These are phyloP conservation scores for Chamaenerion angustifolium DNA, from an alignment of 345 rosid genomes.

Conservation along the genomic window DNA sequence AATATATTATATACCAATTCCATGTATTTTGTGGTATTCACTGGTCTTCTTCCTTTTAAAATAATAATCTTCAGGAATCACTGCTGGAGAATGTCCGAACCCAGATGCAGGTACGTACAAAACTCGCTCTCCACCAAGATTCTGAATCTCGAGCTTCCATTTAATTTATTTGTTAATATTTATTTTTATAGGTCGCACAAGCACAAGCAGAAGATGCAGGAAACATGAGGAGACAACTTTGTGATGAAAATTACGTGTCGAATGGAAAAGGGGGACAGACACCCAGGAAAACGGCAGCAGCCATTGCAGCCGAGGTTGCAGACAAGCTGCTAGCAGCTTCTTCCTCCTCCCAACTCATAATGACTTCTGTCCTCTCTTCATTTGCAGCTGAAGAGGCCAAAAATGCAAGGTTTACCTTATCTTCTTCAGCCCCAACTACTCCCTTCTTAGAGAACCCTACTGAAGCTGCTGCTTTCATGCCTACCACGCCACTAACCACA, in stretches of 20 bases:
- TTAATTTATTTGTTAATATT: neutral
- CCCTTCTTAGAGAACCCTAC: neutral
- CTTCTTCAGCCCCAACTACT: constrained; percentile 28
- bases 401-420: constrained; percentile 30
- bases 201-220: constrained; percentile 63
- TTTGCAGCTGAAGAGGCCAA: constrained; percentile 92
- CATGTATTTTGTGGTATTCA: neutral
- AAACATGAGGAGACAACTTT: constrained; percentile 52
- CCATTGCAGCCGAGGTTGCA: constrained; percentile 93
- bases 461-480: constrained; percentile 18
- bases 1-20: neutral
- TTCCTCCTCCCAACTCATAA: constrained; percentile 78
- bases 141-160: fast-evolving
- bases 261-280: constrained; percentile 36
- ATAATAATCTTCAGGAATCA: constrained; percentile 45
- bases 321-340: constrained; percentile 85
- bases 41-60: constrained; percentile 3
- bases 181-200: constrained; percentile 42
- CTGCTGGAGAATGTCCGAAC: constrained; percentile 72
- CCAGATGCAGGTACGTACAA: constrained; percentile 51
- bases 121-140: neutral
- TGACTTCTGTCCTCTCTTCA: constrained; percentile 80
- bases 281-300: constrained; percentile 61
- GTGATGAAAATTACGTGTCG: constrained; percentile 33
- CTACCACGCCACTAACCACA: constrained; percentile 28